phyloP scores from a whole-genome alignment of 352 stramenopile species.

The Nothophytophthora sp. region DNA sequence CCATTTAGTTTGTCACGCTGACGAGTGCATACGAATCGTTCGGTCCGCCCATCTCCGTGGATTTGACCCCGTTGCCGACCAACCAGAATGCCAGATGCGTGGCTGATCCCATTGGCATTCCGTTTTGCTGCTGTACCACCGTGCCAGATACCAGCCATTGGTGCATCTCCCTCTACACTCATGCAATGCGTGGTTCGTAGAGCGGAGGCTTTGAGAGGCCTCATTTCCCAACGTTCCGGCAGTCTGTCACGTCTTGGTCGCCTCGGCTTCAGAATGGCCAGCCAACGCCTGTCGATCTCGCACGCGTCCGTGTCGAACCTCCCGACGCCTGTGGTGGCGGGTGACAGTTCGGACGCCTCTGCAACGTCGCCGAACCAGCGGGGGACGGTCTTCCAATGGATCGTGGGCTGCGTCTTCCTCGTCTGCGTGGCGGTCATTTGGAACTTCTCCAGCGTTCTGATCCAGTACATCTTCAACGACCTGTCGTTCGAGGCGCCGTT shows the following conservation, averaged over 20 bases:
- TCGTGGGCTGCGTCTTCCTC: conserved; percentile 65
- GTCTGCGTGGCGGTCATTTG: conserved; percentile 73
- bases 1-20: conserved; percentile 1
- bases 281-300: conserved; percentile 23
- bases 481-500: conserved; percentile 81
- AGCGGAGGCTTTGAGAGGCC: neutral
- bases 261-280: neutral
- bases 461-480: conserved; percentile 89
- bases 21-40: conserved; percentile 17
- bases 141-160: too few species aligned
- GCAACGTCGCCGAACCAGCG: conserved; percentile 18
- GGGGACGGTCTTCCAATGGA: conserved; percentile 57
- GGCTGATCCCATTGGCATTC: too few species aligned
- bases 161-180: conserved; percentile 11
- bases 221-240: conserved; percentile 20
- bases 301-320: conserved; percentile 22
- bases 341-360: neutral
- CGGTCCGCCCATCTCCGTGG: conserved; percentile 7
- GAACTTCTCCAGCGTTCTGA: conserved; percentile 80
- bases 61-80: conserved; percentile 14
- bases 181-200: conserved; percentile 13
- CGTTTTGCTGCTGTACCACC: conserved; percentile 5
- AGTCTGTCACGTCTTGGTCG: conserved; percentile 3
- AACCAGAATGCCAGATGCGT: conserved; percentile 19
- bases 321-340: conserved; percentile 11